Evolutionary conservation across 305 asterid genomes (phyloP), one percentile per base, ranked within the genome.

Genomic region (Fraxinus sp.): DNA sequence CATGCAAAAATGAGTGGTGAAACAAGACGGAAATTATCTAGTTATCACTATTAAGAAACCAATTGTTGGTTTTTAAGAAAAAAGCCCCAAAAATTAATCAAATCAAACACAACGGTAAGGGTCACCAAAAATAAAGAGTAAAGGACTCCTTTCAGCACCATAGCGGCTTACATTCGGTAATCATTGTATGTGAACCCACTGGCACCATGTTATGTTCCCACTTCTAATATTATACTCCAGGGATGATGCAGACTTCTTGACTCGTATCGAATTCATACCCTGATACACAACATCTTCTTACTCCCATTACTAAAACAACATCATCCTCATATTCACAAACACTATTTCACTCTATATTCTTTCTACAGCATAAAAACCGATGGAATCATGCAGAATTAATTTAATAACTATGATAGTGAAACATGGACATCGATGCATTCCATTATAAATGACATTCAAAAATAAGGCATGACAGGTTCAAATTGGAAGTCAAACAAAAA

Each of bases 221-320:
- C 66, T 6, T 57, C 68, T 57, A 18, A 57, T 2, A 35, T 76
- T 2, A 35, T 76, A 83, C 85, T 80, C 88, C 85, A 76, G 55
- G 80, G 75, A 81, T 83, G 77, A 85, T 84, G 86, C 80, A 83
- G 79, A 83, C 81, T 79, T 81, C 85, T 35, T 75, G 62, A 66
- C 83, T 77, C n/a, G 55, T 32, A 79, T 82, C 9, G 20, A 64
- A 66, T 80, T 71, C 85, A 83, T 74, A 33, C 72, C 55, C 55
- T 44, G 55, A 44, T 10, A 33, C 64, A 32, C 55, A 46, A 66
- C 36, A 66, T 26, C 74, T 24, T 66, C 36, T 26, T 26, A 9
- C 74, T 66, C 74, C 57, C 73, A 66, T 13, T 24, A 66, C 74
- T 66, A 24, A 66, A 10, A 66, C 55, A 28, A 22, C 74, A 4